Percentiles rank a stretch among this genome's conserved stretches.
These are phyloP conservation scores for Fusarium sp. DNA, from an alignment of 2,329 filamentous ascomycete species.

Conservation along the genomic window DNA sequence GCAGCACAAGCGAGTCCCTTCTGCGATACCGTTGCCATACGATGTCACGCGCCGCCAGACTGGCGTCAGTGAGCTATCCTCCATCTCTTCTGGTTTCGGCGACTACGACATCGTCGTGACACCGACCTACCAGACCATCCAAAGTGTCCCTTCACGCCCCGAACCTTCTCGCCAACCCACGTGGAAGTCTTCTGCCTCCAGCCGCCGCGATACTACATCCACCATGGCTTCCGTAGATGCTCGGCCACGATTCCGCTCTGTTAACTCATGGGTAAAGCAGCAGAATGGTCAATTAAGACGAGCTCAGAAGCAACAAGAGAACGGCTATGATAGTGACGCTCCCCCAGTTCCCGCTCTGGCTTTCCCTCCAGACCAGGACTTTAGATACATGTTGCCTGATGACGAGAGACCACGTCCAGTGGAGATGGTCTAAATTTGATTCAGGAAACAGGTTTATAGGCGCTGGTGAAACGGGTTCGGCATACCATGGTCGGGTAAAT, in stretches of 20 bases:
- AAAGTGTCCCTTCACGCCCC: conserved; percentile 36
- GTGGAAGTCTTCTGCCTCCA: conserved; percentile 34
- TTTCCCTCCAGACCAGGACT: conserved; percentile 61
- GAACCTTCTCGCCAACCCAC: conserved; percentile 31
- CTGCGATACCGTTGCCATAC: conserved; percentile 37
- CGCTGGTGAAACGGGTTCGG: conserved; percentile 27
- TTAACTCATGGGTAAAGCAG: conserved; percentile 75
- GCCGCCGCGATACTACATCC: conserved; percentile 64
- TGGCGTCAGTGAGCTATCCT: conserved; percentile 67
- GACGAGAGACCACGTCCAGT: conserved; percentile 61
- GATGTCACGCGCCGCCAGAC: conserved; percentile 48
- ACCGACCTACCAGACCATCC: conserved; percentile 42
- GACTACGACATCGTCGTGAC: conserved; percentile 70
- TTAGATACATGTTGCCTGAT: conserved; percentile 66
- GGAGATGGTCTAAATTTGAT: conserved; percentile 45
- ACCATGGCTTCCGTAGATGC: conserved; percentile 67
- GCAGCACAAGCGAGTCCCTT: conserved; percentile 35
- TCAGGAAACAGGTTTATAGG: conserved; percentile 5
- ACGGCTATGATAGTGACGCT: conserved; percentile 45
- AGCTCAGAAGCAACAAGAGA: conserved; percentile 56
- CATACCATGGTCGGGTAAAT: conserved; percentile 13
- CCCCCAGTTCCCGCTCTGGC: conserved; percentile 58
- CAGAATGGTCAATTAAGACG: conserved; percentile 68
- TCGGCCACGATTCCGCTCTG: conserved; percentile 68
- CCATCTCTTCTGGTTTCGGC: conserved; percentile 74